Evolutionary conservation across 2,329 filamentous ascomycete genomes (phyloP), one percentile per base, ranked within the genome.

Genomic region (Beauveria asiatica): DNA sequence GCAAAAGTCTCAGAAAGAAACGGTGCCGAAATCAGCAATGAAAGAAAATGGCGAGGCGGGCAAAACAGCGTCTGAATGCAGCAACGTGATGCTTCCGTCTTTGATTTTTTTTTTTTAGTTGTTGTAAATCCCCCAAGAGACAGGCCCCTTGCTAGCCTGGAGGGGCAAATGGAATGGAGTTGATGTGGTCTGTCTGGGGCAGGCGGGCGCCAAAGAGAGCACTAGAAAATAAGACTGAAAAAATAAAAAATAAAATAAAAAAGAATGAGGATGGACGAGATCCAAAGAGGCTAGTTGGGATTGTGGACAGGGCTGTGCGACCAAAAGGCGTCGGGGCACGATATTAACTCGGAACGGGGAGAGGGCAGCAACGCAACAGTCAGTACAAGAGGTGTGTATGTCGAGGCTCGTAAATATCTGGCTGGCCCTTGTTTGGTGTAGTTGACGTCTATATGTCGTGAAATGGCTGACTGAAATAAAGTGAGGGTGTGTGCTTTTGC

Each of bases 321-420:
- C 46, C 51, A 56, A 56, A 49, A 48, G 11, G 50, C 39, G 54
- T n/a, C 55, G 57, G 61, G 57, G 52, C 61, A 62, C 61, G 61
- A 62, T 62, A 62, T 62, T 62, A 62, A 60, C 52, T 33, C 61
- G 61, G 61, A 62, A 62, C 49, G 23, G 59, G 23, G 59, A 56
- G 49, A 33, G 30, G 10, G 30, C 30, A 25, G 9, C n/a, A 23
- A 11, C 52, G 2, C 19, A 21, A 49, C 45, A 16, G 17, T 46
- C 27, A 33, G 13, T 30, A 16, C 1, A 16, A 39, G 49, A 10
- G 25, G n/a, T 13, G 13, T n/a, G 16, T 49, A 19, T 25, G 37
- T 42, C 37, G 45, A 58, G 46, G 56, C 56, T 42, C 37, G 46
- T 58, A 27, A n/a, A n/a, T n/a, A n/a, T n/a, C n/a, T n/a, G n/a